Evolutionary conservation across 1,139 yeast genomes (phyloP).

Genomic region (Geotrichum klebahnii): DNA sequence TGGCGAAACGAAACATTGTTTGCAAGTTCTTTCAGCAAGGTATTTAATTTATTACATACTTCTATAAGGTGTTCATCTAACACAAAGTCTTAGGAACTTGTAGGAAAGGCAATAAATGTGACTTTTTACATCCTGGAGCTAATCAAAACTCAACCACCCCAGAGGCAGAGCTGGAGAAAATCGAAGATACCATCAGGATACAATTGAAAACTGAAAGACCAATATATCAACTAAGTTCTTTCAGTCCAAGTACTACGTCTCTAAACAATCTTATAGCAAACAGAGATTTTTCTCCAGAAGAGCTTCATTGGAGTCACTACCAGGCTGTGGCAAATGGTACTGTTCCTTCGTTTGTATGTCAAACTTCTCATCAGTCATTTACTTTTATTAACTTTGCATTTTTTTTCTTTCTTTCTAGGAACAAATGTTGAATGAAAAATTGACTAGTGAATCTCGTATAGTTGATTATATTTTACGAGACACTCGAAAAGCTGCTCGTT

Average conservation of each 20-base stretch:
- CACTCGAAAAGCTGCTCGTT: conserved; percentile 53
- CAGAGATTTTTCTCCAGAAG: conserved; percentile 58
- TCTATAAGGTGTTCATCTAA: neutral
- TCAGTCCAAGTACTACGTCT: conserved; percentile 11
- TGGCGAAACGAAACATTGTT: conserved; percentile 17
- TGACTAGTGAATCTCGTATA: conserved; percentile 49
- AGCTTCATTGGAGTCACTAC: conserved; percentile 48
- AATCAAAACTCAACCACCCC: conserved; percentile 3
- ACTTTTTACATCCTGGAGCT: conserved; percentile 26
- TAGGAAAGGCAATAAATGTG: conserved; percentile 27
- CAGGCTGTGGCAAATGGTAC: conserved; percentile 44
- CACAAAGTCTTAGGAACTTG: conserved; percentile 24
- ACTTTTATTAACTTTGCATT: neutral
- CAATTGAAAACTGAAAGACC: conserved; percentile 11
- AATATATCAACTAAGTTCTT: conserved; percentile 13
- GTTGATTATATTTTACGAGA: conserved; percentile 42
- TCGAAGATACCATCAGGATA: conserved; percentile 4
- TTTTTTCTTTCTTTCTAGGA: conserved; percentile 20
- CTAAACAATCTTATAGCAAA: conserved; percentile 46
- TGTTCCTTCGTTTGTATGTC: conserved; percentile 30
- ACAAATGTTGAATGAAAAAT: conserved; percentile 41
- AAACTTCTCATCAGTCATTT: neutral
- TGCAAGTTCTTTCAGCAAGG: conserved; percentile 19
- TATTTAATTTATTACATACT: neutral
- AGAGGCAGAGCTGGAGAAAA: conserved; percentile 18